These are phyloP conservation scores for Esteya vermicola DNA, from an alignment of 2,329 filamentous ascomycete genomes.

Conservation along the genomic window DNA sequence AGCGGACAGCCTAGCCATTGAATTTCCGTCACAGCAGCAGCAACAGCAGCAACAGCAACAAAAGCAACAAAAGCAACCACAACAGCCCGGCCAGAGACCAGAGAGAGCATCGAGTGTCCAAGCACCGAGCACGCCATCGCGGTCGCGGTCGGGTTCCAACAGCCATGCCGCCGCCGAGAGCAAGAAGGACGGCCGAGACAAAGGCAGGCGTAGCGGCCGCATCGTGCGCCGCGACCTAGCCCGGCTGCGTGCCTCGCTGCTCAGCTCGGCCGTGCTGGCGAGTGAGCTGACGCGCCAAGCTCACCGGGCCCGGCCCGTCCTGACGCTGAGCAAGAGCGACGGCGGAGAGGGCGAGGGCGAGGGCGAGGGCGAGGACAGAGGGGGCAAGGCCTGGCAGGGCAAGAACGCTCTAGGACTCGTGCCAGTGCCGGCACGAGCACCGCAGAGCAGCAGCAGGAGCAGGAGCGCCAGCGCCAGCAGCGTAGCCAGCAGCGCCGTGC, in stretches of 20 bases:
- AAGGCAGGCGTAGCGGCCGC: no score
- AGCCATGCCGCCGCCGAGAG: background rate
- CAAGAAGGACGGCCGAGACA: background rate
- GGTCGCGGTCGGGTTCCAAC: background rate
- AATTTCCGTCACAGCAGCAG: background rate
- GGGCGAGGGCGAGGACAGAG: slow-evolving; percentile 7
- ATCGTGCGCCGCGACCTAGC: slow-evolving; percentile 63
- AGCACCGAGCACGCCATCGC: no score
- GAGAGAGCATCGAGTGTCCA: no score
- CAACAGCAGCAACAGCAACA: slow-evolving; percentile 11
- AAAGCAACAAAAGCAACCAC: slow-evolving; percentile 9
- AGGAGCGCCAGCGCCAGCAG: background rate
- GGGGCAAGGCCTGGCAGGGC: no score
- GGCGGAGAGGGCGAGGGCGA: background rate
- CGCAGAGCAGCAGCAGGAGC: slow-evolving; percentile 3
- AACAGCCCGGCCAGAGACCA: no score
- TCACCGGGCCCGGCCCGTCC: slow-evolving; percentile 28
- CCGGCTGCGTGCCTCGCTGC: slow-evolving; percentile 59
- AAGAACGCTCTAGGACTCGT: no score
- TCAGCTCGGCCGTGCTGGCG: slow-evolving; percentile 82
- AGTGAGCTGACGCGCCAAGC: slow-evolving; percentile 61
- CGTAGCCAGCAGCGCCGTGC: background rate
- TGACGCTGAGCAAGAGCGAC: slow-evolving; percentile 12
- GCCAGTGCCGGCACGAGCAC: no score
- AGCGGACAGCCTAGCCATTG: slow-evolving; percentile 14